Base-by-base conservation (phyloP, 495 filamentous ascomycete genomes). In the Trichoderma parareesei region DNA sequence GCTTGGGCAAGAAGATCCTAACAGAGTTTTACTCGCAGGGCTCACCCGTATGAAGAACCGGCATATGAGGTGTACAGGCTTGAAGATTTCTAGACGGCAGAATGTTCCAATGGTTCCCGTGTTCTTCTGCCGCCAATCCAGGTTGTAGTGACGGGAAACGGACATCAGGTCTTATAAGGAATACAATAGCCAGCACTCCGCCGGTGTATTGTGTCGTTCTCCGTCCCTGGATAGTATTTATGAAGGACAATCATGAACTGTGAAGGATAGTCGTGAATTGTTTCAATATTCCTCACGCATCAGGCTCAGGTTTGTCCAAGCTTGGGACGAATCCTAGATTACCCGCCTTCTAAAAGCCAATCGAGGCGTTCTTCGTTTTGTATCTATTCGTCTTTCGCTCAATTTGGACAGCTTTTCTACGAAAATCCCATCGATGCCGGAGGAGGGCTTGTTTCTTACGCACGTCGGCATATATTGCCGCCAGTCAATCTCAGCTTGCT, bases 31-130 rank as follows among this genome's bases (percentile, higher is more conserved):
- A 2, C 46, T 27, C 46, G 16, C 55, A 83, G 83, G 68, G 79
- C 83, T 53, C 87, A 90, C 79, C 89, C 88, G 59, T 90, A 90
- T 72, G 88, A 90, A 71, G 85, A 86, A 69, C 80, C 82, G 20
- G 82, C 84, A 10, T 91, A 90, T 79, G 85, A 90, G 67, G 87
- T 90, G 42, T 87, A 85, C 73, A 86, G 82, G 71, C 70, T 89
- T 68, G 86, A 90, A 71, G 78, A 87, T 74, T 81, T 88, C 60
- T 88, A 57, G 8, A 18, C 16, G 7, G 14, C 5, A 0, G 46
- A 16, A 18, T 18, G 4, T 49, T 49, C n/a, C 9, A 44, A 27
- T 2, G 27, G 27, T 44, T 4, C 11, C 43, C 43, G 10, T 16
- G 11, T 44, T 13, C 27, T 27, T 13, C 10, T 44, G 5, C 10